Base-by-base conservation (phyloP, 495 filamentous ascomycete genomes). In the Neurospora sp. region DNA sequence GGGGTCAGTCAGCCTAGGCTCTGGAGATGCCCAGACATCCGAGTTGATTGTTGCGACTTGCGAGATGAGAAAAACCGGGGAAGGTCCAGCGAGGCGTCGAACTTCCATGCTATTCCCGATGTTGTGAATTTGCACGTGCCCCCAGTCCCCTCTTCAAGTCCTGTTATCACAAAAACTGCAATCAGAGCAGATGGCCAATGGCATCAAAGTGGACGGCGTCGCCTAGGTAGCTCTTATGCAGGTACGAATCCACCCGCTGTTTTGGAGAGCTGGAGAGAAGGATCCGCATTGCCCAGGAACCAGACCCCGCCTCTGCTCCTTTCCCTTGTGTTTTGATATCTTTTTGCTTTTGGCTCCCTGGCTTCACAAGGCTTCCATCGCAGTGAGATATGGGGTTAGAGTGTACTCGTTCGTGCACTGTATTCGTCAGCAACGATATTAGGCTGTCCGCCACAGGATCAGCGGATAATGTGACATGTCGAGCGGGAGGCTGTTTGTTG, bases 181-280 rank as follows among this genome's bases (percentile, higher is more conserved):
- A 65, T 65, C 53, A 65, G 22, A 65, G 27, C 27, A 65, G 12
- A 14, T 65, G 53, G 14, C 53, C 53, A 65, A 65, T 65, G 53
- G 53, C 22, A 61, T 31, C 53, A 61, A 27, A 61, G 22, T 61
- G 53, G 31, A 35, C 27, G 27, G 53, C 31, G 53, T 16, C 5
- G 48, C 46, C 12, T 14, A 69, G 5, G 31, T 35, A 4, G 46
- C 46, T 69, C 70, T 69, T 65, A 71, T 69, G 71, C 72, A 73
- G 72, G 72, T 73, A 71, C 72, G 20, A 73, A 39, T 59, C 71
- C 46, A 39, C 44, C 37, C 37, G 48, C 48, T 59, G 71, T 71
- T 71, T 71, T 39, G 53, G 53, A 65, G 53, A 61, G 53, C 53
- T 61, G 22, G 20, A 27, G 53, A 61, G 53, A 71, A 39, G 61